Evolutionary conservation across 139 green algal species (phyloP).

Genomic region (Chlorella sp.): DNA sequence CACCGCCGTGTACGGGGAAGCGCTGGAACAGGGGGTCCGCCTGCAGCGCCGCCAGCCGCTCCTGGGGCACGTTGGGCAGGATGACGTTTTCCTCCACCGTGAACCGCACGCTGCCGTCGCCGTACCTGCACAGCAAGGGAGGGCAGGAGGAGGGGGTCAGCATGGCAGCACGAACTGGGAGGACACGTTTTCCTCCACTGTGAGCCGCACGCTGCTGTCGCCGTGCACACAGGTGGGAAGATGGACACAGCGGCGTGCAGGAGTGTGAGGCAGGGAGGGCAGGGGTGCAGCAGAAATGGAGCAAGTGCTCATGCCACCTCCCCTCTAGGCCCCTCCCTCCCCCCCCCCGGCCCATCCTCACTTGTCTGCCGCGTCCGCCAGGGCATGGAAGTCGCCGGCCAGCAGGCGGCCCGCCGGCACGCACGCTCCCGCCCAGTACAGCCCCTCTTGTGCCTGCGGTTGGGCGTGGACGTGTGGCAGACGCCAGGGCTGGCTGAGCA

Average conservation of each 20-base stretch:
- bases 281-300: neutral
- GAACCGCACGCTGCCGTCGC: slow-evolving; percentile 87
- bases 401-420: slow-evolving; percentile 89
- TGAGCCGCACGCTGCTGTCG: too few species aligned
- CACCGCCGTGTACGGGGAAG: slow-evolving; percentile 64
- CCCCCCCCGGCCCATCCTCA: slow-evolving; percentile 23
- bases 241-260: too few species aligned
- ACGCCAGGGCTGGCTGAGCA: too few species aligned
- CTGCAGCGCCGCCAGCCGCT: slow-evolving; percentile 82
- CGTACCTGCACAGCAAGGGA: slow-evolving; percentile 62
- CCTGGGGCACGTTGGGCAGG: slow-evolving; percentile 88
- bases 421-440: slow-evolving; percentile 76
- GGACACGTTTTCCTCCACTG: too few species aligned
- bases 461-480: too few species aligned
- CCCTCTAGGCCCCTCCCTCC: neutral
- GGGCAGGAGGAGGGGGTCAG: neutral
- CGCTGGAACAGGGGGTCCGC: slow-evolving; percentile 88
- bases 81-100: slow-evolving; percentile 98
- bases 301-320: neutral
- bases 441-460: slow-evolving; percentile 71
- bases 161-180: too few species aligned
- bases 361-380: slow-evolving; percentile 81
- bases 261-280: too few species aligned
- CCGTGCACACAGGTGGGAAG: too few species aligned
- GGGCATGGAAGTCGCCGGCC: slow-evolving; percentile 79